Percentiles rank a stretch among this genome's conserved stretches.
These are phyloP conservation scores for Pittosporum tobira DNA, from an alignment of 129 eudicot species.

Conservation along the genomic window DNA sequence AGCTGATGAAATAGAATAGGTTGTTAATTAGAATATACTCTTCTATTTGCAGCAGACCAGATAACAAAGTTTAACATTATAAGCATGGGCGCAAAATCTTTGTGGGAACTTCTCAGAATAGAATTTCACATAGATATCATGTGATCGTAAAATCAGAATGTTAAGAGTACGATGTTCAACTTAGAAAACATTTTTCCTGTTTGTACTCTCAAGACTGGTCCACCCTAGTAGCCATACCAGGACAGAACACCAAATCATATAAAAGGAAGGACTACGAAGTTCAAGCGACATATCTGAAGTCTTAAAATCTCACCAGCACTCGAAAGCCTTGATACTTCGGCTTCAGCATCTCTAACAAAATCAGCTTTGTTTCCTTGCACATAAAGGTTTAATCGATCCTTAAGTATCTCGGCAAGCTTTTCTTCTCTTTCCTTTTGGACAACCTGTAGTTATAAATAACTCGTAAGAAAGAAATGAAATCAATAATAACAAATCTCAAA, in stretches of 20 bases:
- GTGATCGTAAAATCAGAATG: too few species aligned
- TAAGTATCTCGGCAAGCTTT: constrained; percentile 53
- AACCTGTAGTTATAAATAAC: constrained; percentile 29
- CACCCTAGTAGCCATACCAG: background rate
- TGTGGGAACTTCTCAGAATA: background rate
- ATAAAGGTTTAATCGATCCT: constrained; percentile 58
- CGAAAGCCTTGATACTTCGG: constrained; percentile 81
- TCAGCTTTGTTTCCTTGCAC: constrained; percentile 83
- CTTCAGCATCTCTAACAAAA: constrained; percentile 65
- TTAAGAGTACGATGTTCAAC: too few species aligned
- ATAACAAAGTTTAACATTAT: background rate
- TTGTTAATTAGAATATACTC: background rate
- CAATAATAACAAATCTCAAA: too few species aligned
- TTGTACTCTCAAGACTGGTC: too few species aligned
- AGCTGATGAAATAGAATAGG: constrained; percentile 42
- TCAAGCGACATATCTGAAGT: background rate
- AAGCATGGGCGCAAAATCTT: background rate
- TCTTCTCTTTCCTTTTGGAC: constrained; percentile 96
- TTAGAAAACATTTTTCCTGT: too few species aligned
- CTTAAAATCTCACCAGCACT: constrained; percentile 58
- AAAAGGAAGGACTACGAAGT: background rate
- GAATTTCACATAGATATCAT: background rate
- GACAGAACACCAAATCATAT: constrained; percentile 4
- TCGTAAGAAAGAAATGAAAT: too few species aligned
- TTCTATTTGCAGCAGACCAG: background rate